Evolutionary conservation across 2,329 filamentous ascomycete genomes (phyloP).

Genomic region (Lasiodiplodia sp.): DNA sequence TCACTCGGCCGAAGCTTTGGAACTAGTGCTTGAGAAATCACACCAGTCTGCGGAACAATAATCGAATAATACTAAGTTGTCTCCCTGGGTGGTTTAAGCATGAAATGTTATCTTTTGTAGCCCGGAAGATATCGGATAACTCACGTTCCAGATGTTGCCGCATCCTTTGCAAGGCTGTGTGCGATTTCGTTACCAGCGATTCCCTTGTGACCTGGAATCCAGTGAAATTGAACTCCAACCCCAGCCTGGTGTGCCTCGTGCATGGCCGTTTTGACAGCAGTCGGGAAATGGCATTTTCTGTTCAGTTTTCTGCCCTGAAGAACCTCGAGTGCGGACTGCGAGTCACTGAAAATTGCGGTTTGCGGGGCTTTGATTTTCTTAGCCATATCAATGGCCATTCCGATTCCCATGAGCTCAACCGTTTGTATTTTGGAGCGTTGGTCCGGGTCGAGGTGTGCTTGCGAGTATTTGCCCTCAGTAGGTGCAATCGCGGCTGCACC

Average conservation of each 20-base stretch:
- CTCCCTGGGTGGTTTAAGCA: too few species aligned
- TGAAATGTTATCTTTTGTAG: too few species aligned
- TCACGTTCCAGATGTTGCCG: neutral
- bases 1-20: too few species aligned
- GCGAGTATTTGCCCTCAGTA: neutral
- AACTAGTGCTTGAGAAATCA: too few species aligned
- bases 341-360: slow-evolving; percentile 3
- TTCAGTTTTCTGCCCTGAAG: neutral
- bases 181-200: neutral
- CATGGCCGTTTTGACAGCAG: neutral
- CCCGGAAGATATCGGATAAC: too few species aligned
- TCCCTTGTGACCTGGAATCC: slow-evolving; percentile 6
- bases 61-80: too few species aligned
- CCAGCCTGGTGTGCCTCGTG: neutral
- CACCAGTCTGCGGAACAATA: too few species aligned
- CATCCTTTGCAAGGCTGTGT: slow-evolving; percentile 5
- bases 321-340: neutral
- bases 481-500: neutral
- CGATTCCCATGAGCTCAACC: slow-evolving; percentile 9
- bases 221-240: neutral
- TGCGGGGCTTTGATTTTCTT: neutral
- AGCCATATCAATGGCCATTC: neutral
- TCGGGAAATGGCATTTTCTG: neutral
- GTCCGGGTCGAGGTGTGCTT: neutral
- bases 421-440: neutral